Percentiles rank a stretch among this genome's conserved stretches.
Conservation (phyloP, 2,329 filamentous ascomycete species). For the Diplodia corticola region DNA sequence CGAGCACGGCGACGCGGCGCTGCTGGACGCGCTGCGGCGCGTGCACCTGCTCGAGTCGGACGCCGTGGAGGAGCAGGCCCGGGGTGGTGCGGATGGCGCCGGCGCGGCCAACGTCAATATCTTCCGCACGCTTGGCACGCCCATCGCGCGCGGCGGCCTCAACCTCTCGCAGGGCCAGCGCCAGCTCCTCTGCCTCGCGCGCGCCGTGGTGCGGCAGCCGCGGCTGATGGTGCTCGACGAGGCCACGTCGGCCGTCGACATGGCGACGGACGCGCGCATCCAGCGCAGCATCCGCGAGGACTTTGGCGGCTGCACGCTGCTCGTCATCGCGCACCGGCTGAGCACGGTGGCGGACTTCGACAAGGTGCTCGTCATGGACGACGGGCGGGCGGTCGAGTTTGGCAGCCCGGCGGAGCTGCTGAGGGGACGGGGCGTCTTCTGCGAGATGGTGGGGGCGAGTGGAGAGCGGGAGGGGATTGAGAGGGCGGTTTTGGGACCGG, state of each 20-base stretch:
- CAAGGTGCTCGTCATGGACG: slow-evolving; percentile 30
- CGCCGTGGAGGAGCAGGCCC: slow-evolving; percentile 25
- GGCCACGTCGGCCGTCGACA: slow-evolving; percentile 63
- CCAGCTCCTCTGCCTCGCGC: slow-evolving; percentile 30
- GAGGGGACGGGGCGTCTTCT: slow-evolving; percentile 13
- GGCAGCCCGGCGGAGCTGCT: slow-evolving; percentile 15
- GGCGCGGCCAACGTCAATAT: slow-evolving; percentile 24
- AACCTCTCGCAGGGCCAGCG: slow-evolving; percentile 30
- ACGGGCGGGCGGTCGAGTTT: slow-evolving; percentile 30
- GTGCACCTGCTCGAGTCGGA: slow-evolving; percentile 61
- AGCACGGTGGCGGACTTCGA: slow-evolving; percentile 31
- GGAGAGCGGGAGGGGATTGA: slow-evolving; percentile 10
- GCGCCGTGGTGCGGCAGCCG: slow-evolving; percentile 49
- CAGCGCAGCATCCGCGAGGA: slow-evolving; percentile 27
- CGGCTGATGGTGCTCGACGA: slow-evolving; percentile 81
- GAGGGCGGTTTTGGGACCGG: too few species aligned
- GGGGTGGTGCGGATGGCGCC: too few species aligned
- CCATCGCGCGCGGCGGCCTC: slow-evolving; percentile 25
- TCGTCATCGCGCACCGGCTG: slow-evolving; percentile 34
- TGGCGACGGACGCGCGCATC: slow-evolving; percentile 28
- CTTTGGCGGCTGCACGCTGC: slow-evolving; percentile 28
- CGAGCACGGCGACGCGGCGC: slow-evolving; percentile 66
- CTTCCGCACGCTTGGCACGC: slow-evolving; percentile 24
- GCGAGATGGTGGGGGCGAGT: slow-evolving; percentile 21
- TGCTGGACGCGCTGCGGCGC: slow-evolving; percentile 67